Base-by-base conservation (phyloP, 768 basidiomycete species). In the Hypholoma sublateritium region DNA sequence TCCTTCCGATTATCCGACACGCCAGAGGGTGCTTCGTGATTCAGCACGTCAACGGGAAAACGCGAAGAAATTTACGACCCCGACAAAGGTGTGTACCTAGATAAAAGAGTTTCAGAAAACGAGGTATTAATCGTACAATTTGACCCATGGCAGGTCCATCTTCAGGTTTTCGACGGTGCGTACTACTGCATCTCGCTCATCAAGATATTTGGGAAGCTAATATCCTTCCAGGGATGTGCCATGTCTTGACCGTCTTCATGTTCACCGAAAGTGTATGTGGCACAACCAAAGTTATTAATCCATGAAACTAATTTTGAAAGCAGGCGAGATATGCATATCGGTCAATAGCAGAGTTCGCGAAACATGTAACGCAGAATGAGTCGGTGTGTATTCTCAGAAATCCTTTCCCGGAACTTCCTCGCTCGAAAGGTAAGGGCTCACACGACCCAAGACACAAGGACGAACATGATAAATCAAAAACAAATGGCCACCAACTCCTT, bases 161-260 rank as follows among this genome's bases (percentile, higher is more conserved):
- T 91, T 0, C 89, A 91, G 67, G 80, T 89, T 0, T 89, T 81
- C 63, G 89, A 92, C 64, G 88, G 86, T 86, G 59, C 32, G 75
- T 70, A 25, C 11, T 5, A 4, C 12, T 14, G 14, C 6, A 35
- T 17, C 9, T 12, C 14, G 5, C 12, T 44, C 7, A 21, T 4
- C 6, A 13, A 3, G 13, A 34, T 48, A 25, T 57, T 35, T 14
- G 9, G 44, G 12, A 37, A 36, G n/a, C 8, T n/a, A 6, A 25
- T 22, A 14, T 3, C 16, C 19, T 9, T 28, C 4, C 28, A 87
- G 86, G 84, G 21, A 87, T 86, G 77, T 87, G 86, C 53, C 88
- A 91, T 71, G 89, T 89, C 36, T 70, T 88, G 56, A 88, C 88
- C 1, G 80, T 90, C 6, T 88, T 90, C 68, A 86, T 77, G 25